phyloP scores from a whole-genome alignment of 2,329 filamentous ascomycete species.

The Akanthomyces lecanii region DNA sequence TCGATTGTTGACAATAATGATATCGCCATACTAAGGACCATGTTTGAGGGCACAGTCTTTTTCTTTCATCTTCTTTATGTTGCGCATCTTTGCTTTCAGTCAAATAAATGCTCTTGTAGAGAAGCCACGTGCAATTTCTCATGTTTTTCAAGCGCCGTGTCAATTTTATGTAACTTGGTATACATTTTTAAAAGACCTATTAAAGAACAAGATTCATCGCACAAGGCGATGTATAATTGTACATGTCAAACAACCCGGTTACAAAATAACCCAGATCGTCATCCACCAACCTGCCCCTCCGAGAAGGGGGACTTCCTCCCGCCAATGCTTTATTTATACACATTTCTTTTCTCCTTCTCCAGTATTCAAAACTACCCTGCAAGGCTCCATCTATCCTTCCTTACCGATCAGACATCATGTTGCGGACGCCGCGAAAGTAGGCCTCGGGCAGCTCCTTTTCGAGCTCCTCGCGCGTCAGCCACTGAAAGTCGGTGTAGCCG shows the following conservation, averaged over 20 bases:
- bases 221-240: conserved; percentile 2
- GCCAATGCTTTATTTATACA: conserved; percentile 11
- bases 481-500: conserved; percentile 79
- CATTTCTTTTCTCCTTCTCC: background rate
- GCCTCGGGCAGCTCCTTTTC: conserved; percentile 57
- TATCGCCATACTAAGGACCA: background rate
- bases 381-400: conserved; percentile 15
- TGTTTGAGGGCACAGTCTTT: background rate
- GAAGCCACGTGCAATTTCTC: background rate
- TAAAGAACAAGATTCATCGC: background rate
- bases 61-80: background rate
- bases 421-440: conserved; percentile 72
- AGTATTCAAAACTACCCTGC: background rate
- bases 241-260: background rate
- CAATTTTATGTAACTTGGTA: background rate
- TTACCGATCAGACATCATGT: conserved; percentile 79
- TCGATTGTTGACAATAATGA: background rate
- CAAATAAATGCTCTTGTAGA: background rate
- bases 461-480: conserved; percentile 88
- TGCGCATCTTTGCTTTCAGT: background rate
- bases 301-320: background rate
- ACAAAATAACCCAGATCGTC: background rate
- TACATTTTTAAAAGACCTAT: background rate
- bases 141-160: no score
- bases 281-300: background rate